phyloP scores from a whole-genome alignment of 495 filamentous ascomycete species.

The Podospora appendiculata region DNA sequence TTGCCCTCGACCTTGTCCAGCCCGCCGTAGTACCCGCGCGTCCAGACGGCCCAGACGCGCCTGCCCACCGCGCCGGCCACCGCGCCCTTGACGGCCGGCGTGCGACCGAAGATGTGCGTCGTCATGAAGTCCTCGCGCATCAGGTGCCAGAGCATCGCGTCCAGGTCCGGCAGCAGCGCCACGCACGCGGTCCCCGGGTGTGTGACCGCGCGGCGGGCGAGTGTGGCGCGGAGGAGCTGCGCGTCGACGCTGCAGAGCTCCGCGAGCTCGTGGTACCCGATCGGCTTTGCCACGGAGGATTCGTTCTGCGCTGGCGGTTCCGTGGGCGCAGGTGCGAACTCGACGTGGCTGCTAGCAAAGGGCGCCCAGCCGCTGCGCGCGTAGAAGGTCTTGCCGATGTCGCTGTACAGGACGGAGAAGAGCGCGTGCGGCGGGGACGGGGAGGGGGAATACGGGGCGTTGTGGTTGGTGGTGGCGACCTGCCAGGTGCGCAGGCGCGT shows the following conservation, averaged over 20 bases:
- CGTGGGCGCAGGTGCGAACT: conserved; percentile 39
- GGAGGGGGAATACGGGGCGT: background rate
- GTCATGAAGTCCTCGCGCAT: conserved; percentile 78
- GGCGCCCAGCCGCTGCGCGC: conserved; percentile 72
- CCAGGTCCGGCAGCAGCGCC: conserved; percentile 64
- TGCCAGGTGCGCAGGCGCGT: conserved; percentile 26
- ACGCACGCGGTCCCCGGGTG: conserved; percentile 36
- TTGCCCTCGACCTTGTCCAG: conserved; percentile 44
- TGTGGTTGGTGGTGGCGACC: background rate
- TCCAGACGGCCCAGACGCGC: conserved; percentile 76
- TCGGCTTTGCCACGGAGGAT: conserved; percentile 16
- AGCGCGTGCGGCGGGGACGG: conserved; percentile 13
- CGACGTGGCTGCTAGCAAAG: conserved; percentile 62
- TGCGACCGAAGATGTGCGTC: conserved; percentile 39
- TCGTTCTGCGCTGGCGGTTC: conserved; percentile 15
- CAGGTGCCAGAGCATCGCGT: conserved; percentile 78
- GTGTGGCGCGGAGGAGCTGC: conserved; percentile 27
- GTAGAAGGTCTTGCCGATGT: conserved; percentile 94
- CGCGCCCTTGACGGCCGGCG: conserved; percentile 61
- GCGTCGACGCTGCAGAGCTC: conserved; percentile 54
- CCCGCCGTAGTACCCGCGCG: conserved; percentile 55
- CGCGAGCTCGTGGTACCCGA: conserved; percentile 46
- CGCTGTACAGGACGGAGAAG: conserved; percentile 80
- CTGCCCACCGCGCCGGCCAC: conserved; percentile 40
- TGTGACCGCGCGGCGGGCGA: conserved; percentile 24